A percentile compares a stretch with the other conserved stretches of the same genome.
Evolutionary conservation across 2,329 filamentous ascomycete species (phyloP).

Genomic region (Exophiala sp.): DNA sequence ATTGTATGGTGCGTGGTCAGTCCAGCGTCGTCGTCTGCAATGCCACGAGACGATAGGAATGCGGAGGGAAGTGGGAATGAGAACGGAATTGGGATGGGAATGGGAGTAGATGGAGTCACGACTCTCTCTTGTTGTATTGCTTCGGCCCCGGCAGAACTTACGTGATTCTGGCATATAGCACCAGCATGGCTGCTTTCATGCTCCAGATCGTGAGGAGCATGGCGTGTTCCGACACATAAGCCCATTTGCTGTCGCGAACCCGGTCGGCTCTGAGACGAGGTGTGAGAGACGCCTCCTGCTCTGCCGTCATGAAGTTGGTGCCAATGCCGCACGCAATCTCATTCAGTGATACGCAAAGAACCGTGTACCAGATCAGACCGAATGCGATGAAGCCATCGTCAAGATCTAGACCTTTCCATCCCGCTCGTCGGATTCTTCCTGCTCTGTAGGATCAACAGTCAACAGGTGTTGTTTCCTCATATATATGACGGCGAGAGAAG

Average conservation of each 20-base stretch:
- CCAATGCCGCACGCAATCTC: conserved; percentile 49
- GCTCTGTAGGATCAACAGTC: conserved; percentile 32
- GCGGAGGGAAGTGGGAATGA: too few relatives aligned
- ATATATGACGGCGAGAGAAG: not conserved
- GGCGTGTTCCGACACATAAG: conserved; percentile 56
- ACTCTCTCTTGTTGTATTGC: not conserved
- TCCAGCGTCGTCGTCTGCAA: too few relatives aligned
- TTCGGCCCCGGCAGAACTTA: conserved; percentile 24
- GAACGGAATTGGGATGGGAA: too few relatives aligned
- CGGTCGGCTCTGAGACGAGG: conserved; percentile 41
- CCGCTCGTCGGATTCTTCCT: conserved; percentile 39
- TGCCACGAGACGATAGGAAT: too few relatives aligned
- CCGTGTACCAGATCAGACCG: conserved; percentile 51
- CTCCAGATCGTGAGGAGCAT: conserved; percentile 53
- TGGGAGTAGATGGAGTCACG: too few relatives aligned
- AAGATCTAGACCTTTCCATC: conserved; percentile 46
- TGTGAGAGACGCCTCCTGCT: conserved; percentile 44
- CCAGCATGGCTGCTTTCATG: conserved; percentile 49
- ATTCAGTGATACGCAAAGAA: conserved; percentile 52
- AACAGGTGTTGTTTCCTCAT: too few relatives aligned
- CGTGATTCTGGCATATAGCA: conserved; percentile 50
- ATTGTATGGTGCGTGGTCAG: too few relatives aligned
- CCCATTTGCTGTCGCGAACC: conserved; percentile 54
- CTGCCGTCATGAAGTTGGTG: conserved; percentile 54
- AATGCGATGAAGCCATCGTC: conserved; percentile 55